Base-by-base conservation (phyloP, 768 basidiomycete species). In the Termitomyces titanicus region DNA sequence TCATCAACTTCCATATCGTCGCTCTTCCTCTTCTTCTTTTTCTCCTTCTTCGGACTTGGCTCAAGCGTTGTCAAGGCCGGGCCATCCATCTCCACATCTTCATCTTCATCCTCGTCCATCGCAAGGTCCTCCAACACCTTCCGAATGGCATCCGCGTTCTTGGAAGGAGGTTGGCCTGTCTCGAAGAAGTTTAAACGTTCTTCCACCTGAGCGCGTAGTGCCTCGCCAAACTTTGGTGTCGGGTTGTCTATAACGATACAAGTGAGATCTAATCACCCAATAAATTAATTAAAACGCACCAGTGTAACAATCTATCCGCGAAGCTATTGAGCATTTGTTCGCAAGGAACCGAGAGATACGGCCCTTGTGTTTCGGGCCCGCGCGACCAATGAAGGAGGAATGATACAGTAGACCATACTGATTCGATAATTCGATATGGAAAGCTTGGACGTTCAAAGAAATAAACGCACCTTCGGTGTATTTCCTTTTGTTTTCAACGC, bases 401-500 rank as follows among this genome's bases (percentile, higher is more conserved):
- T 98, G 94, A 72, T 95, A 98, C 61, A 98, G 80, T n/a, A 98
- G 82, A 66, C 96, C 96, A 66, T 98, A 98, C 92, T 98, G 68
- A 25, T 17, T 37, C 5, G 45, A 3, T 20, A 15, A 15, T 27
- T 53, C n/a, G 50, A 18, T 38, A 24, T 24, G 25, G 5, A 37
- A 51, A 33, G 48, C 45, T 20, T 13, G 47, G 51, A 38, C 39
- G 35, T 29, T 40, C 47, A 52, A 29, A 29, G 35, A 37, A 3
- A 25, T 10, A 34, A 22, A 40, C 13, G 5, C 61, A 92, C 93
- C 79, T 97, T 97, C 39, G 96, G 95, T 0, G 96, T 99, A 70
- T 98, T 98, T 15, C 96, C 96, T 73, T 98, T 98, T 31, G 96
- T 98, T 79, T 98, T 98, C 66, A 98, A 78, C 0, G 96, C 96